Conservation (phyloP, 306 rosid species). For the Mucuna pruriens region DNA sequence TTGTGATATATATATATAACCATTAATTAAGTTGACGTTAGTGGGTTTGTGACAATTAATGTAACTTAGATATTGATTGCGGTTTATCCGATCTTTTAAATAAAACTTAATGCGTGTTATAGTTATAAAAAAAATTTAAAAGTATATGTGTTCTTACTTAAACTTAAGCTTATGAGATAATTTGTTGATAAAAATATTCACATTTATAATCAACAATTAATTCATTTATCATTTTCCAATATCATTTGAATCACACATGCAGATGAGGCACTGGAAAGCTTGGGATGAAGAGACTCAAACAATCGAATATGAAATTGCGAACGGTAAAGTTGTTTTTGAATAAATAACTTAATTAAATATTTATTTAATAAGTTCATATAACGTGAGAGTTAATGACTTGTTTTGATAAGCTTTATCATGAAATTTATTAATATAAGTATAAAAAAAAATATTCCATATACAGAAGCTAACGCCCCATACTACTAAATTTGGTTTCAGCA, state of each 20-base stretch:
- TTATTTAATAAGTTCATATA: not conserved
- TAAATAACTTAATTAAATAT: not conserved
- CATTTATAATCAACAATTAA: no score
- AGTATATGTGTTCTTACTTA: not conserved
- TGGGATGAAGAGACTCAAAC: slow-evolving; percentile 30
- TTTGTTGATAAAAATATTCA: not conserved
- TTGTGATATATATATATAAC: no score
- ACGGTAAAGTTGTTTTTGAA: not conserved
- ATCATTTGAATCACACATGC: not conserved
- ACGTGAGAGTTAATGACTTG: not conserved
- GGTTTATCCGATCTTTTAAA: not conserved
- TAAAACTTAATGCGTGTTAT: not conserved
- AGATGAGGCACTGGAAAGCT: slow-evolving; percentile 28
- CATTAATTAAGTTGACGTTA: no score
- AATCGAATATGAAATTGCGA: slow-evolving; percentile 27
- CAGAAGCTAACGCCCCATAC: no score
- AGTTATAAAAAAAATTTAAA: no score
- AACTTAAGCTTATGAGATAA: not conserved
- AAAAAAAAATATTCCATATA: not conserved
- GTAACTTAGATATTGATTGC: not conserved
- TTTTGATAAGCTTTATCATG: not conserved
- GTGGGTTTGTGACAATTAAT: no score
- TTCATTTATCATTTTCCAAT: not conserved
- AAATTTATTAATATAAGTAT: not conserved
- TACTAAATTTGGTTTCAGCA: not conserved